Base-by-base conservation (phyloP, 495 filamentous ascomycete genomes). In the Aspergillus ostianus region DNA sequence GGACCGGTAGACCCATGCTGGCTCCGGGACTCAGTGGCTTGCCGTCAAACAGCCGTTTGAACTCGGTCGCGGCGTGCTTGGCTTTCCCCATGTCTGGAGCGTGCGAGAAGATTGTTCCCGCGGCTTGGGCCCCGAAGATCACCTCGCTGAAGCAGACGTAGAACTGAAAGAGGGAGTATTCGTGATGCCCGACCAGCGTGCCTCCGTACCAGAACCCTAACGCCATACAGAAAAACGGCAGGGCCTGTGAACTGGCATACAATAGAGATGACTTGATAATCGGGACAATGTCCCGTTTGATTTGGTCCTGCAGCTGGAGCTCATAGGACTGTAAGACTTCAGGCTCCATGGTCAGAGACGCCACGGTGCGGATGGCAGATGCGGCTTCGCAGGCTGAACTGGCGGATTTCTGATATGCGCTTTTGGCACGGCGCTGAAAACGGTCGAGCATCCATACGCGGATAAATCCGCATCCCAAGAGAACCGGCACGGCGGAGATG, bases 121-220 rank as follows among this genome's bases (percentile, higher is more conserved):
- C 92, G 10, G 89, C 88, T 66, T 94, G 91, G 0, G 90, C 83
- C 61, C 90, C 90, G 68, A 92, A 93, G 61, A 93, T 87, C 64
- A 93, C 80, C 46, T 90, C 79, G 50, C 82, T 78, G 76, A 93
- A 96, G 62, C 89, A 90, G 58, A 96, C 75, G 73, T 95, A 96
- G 77, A 95, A 96, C 55, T 88, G 85, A 64, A 90, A 87, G 67
- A 90, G 81, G 52, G 76, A 65, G 66, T 90, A 91, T 70, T 96
- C 87, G 26, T 67, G 60, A 29, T 80, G 80, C 26, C 82, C 84
- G 50, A 97, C 87, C 36, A 94, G 78, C 3, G 80, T 86, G 27
- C 92, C 92, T 48, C 93, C 93, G 64, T 94, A 96, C 91, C 91
- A 95, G 78, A 95, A 97, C 2, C 88, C 91, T 15, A 97, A 84